Evolutionary conservation across 345 rosid genomes (phyloP).

Genomic region (Streptanthus diversifolius): DNA sequence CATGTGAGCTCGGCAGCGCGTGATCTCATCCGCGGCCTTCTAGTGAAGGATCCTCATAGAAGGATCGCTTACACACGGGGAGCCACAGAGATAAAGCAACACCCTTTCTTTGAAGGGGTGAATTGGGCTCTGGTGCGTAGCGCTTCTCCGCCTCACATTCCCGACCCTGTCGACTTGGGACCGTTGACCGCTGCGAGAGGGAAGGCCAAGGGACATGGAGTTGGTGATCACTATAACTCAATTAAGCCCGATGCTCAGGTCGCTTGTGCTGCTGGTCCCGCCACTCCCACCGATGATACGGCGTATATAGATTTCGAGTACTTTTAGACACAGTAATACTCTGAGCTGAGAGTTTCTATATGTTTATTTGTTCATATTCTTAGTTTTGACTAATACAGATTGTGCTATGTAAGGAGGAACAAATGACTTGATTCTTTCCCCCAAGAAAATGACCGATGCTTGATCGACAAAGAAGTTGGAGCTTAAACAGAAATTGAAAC

Average conservation of each 20-base stretch:
- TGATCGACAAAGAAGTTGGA: not conserved
- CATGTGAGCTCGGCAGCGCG: slow-evolving; percentile 64
- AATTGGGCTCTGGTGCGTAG: slow-evolving; percentile 94
- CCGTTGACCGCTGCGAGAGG: slow-evolving; percentile 44
- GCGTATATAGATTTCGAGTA: slow-evolving; percentile 65
- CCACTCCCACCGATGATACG: slow-evolving; percentile 36
- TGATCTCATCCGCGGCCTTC: slow-evolving; percentile 73
- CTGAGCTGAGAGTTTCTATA: not conserved
- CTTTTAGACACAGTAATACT: slow-evolving; percentile 39
- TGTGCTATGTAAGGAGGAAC: slow-evolving; percentile 11
- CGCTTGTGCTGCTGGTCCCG: slow-evolving; percentile 34
- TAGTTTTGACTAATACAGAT: slow-evolving; percentile 24
- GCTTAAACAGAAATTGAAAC: not conserved
- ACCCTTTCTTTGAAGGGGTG: slow-evolving; percentile 83
- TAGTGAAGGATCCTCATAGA: slow-evolving; percentile 82
- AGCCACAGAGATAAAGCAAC: slow-evolving; percentile 96
- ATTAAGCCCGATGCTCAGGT: slow-evolving; percentile 18
- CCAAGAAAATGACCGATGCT: not conserved
- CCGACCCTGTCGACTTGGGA: slow-evolving; percentile 72
- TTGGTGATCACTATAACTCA: slow-evolving; percentile 25
- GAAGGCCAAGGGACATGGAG: slow-evolving; percentile 24
- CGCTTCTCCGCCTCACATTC: slow-evolving; percentile 85
- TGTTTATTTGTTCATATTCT: slow-evolving; percentile 28
- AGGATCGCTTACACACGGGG: slow-evolving; percentile 77
- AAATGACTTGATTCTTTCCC: not conserved